Conservation (phyloP, 2,329 filamentous ascomycete genomes). For the Calonectria pauciramosa region DNA sequence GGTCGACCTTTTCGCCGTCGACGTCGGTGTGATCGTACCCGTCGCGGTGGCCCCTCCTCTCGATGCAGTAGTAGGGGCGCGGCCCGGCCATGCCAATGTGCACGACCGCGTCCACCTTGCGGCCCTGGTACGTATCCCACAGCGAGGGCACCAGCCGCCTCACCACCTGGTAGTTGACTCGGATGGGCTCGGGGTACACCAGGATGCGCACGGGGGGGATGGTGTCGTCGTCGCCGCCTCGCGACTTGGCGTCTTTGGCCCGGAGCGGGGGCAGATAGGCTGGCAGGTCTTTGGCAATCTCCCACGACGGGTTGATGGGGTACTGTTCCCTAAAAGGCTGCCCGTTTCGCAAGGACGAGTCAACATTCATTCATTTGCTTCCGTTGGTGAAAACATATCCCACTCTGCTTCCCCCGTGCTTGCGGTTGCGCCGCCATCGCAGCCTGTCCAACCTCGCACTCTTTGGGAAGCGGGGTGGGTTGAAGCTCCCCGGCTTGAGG, state of each 20-base stretch:
- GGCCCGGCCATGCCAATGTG: conserved; percentile 86
- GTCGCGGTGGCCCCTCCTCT: conserved; percentile 78
- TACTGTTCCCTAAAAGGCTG: conserved; percentile 83
- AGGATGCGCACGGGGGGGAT: conserved; percentile 70
- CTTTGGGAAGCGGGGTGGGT: neutral
- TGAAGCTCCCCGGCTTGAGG: conserved; percentile 6
- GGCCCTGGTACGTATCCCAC: conserved; percentile 59
- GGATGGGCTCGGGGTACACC: conserved; percentile 75
- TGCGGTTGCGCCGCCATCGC: conserved; percentile 15
- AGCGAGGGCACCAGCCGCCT: conserved; percentile 74
- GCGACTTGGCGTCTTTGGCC: conserved; percentile 54
- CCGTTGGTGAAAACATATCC: neutral
- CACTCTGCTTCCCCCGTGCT: neutral
- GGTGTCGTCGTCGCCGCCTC: conserved; percentile 44
- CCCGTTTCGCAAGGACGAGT: conserved; percentile 19
- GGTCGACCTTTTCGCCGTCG: conserved; percentile 71
- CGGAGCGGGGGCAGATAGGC: conserved; percentile 68
- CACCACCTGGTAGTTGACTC: conserved; percentile 79
- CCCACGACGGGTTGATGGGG: conserved; percentile 83
- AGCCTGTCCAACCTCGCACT: conserved; percentile 6
- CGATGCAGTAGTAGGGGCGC: conserved; percentile 76
- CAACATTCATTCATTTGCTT: conserved; percentile 34
- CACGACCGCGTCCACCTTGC: conserved; percentile 74
- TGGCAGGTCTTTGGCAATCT: conserved; percentile 80
- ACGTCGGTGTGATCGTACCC: conserved; percentile 80